Evolutionary conservation across 768 basidiomycete genomes (phyloP).

Genomic region (Pleurotus ostreatus): DNA sequence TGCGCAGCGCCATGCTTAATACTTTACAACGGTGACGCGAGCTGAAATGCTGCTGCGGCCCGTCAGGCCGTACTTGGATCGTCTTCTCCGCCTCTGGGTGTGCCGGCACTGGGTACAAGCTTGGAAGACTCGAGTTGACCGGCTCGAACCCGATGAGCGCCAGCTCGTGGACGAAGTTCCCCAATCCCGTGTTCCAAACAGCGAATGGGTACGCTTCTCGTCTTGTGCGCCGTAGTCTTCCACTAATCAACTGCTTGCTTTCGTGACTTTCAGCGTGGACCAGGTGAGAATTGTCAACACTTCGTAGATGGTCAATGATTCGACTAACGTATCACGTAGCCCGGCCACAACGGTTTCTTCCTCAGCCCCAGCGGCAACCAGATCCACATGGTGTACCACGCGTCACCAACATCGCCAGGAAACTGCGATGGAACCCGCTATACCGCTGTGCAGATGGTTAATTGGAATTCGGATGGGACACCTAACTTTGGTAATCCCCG

Average conservation of each 20-base stretch:
- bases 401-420: constrained; percentile 4
- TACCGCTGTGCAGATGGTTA: constrained; percentile 10
- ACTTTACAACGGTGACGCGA: not conserved
- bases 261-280: not conserved
- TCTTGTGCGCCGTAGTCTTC: not conserved
- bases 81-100: constrained; percentile 28
- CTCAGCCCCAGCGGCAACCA: constrained; percentile 22
- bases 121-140: constrained; percentile 26
- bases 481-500: not conserved
- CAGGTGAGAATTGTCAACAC: not conserved
- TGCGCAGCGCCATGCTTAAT: not conserved
- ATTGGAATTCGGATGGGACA: not conserved
- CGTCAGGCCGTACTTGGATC: constrained; percentile 24
- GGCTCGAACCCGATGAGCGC: constrained; percentile 27
- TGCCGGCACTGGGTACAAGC: constrained; percentile 25
- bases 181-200: constrained; percentile 22
- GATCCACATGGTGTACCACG: constrained; percentile 19
- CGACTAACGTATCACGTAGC: constrained; percentile 13
- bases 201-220: constrained; percentile 23
- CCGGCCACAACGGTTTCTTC: constrained; percentile 34
- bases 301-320: not conserved
- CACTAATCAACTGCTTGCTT: not conserved
- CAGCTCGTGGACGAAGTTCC: constrained; percentile 26
- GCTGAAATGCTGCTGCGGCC: not conserved
- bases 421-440: constrained; percentile 10